Conservation (phyloP, 768 basidiomycete genomes). For the Mrakia gelida region DNA sequence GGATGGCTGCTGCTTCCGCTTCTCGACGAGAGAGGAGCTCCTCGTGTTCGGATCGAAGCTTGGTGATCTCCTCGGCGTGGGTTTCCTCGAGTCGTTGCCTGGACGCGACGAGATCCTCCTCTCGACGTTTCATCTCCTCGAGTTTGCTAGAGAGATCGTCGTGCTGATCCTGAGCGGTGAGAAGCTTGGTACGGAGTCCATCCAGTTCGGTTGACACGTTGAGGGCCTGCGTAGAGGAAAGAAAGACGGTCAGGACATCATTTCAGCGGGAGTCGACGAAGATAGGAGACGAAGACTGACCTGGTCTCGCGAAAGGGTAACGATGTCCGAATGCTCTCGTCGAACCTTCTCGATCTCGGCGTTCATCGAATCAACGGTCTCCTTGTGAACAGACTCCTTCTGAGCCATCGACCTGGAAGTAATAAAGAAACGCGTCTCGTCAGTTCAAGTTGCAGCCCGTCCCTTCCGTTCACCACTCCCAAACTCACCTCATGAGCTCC, state of each 20-base stretch:
- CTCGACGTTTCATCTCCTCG: conserved; percentile 36
- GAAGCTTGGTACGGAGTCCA: conserved; percentile 40
- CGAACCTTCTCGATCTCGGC: conserved; percentile 57
- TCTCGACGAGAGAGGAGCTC: conserved; percentile 61
- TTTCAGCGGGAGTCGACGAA: too few species aligned
- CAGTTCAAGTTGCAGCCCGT: conserved; percentile 3
- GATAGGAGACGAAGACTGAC: conserved; percentile 46
- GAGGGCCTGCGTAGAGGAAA: conserved; percentile 53
- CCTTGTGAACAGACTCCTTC: conserved; percentile 86
- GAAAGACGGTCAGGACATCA: background rate
- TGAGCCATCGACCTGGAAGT: conserved; percentile 82
- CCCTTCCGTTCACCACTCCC: background rate
- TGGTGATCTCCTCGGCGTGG: conserved; percentile 33
- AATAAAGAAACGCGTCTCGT: conserved; percentile 29
- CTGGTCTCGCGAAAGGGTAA: conserved; percentile 76
- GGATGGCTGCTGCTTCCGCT: conserved; percentile 56
- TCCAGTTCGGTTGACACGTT: conserved; percentile 88
- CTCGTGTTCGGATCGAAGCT: conserved; percentile 51
- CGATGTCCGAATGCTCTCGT: conserved; percentile 76
- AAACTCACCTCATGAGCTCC: conserved; percentile 80
- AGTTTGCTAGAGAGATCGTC: conserved; percentile 41
- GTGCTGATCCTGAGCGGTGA: conserved; percentile 41
- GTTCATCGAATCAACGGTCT: conserved; percentile 68
- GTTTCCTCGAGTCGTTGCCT: conserved; percentile 26
- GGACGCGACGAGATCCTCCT: conserved; percentile 50